Evolutionary conservation across 2,329 filamentous ascomycete genomes (phyloP).

Genomic region (Venturia aucupariae): DNA sequence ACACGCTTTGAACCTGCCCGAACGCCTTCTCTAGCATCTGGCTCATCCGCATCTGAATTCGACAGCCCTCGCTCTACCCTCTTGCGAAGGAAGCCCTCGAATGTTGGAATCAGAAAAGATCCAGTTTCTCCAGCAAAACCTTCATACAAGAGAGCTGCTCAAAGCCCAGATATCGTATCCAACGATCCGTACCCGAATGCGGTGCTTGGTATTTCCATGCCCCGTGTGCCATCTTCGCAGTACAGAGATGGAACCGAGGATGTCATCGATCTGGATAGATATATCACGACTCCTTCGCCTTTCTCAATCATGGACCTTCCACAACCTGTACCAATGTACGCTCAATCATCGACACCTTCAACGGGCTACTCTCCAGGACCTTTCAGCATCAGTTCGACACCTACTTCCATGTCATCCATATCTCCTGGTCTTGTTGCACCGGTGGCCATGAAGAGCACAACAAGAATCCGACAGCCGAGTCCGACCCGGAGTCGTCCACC

Average conservation of each 20-base stretch:
- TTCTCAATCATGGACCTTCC: conserved; percentile 56
- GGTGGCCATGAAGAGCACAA: conserved; percentile 29
- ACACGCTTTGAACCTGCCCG: conserved; percentile 19
- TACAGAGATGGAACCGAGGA: conserved; percentile 14
- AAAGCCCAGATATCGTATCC: conserved; percentile 23
- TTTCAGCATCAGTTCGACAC: conserved; percentile 70
- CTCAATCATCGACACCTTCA: conserved; percentile 57
- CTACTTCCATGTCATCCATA: conserved; percentile 67
- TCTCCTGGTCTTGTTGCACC: conserved; percentile 53
- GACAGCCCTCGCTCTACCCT: conserved; percentile 37
- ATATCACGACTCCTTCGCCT: conserved; percentile 38
- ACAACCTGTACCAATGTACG: conserved; percentile 58
- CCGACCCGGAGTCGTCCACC: conserved; percentile 50
- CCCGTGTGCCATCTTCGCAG: conserved; percentile 21
- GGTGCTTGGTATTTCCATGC: conserved; percentile 35
- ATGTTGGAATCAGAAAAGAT: conserved; percentile 30
- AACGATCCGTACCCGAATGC: conserved; percentile 33
- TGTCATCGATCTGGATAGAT: conserved; percentile 18
- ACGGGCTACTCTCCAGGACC: conserved; percentile 63
- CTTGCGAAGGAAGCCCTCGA: conserved; percentile 37
- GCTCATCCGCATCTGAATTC: conserved; percentile 37
- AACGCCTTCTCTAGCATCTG: conserved; percentile 41
- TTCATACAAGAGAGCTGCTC: conserved; percentile 26
- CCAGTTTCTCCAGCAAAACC: conserved; percentile 25
- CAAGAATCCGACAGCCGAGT: conserved; percentile 46